Base-by-base conservation (phyloP, 768 basidiomycete genomes). In the Fomitopsis pulvina region DNA sequence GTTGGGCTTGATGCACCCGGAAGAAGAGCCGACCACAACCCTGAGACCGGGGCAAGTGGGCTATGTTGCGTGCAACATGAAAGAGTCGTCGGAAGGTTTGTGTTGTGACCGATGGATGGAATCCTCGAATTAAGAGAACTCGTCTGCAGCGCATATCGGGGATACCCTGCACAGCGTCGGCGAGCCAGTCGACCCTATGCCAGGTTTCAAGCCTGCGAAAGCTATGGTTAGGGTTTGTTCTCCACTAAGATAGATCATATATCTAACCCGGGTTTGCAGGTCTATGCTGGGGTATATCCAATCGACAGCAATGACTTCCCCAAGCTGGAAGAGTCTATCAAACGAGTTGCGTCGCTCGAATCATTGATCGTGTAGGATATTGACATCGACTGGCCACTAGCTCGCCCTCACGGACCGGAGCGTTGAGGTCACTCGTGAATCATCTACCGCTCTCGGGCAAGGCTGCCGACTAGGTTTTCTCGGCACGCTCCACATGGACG, bases 11-110 rank as follows among this genome's bases (percentile, higher is more conserved):
- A 82, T 95, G 77, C 74, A 93, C 63, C 94, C 95, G 3, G 87
- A 91, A 60, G 91, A 95, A 65, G 72, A 83, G n/a, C 75, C 87
- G 11, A 87, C 85, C 0, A 70, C 70, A 10, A 75, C 72, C 48
- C 68, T 92, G 41, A 75, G 76, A 49, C 78, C 87, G 29, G 90
- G 90, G 5, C 90, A 92, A 67, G 91, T 92, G 16, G 89, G 91
- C 14, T 93, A 81, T 60, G 77, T 91, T 50, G 87, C 92, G 1
- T 98, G 95, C 66, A 95, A 93, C 62, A 98, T 99, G 95, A 99
- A 97, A 66, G 87, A 96, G 58, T 88, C 89, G 9, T 81, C 87
- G 12, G 92, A 98, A 74, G 93, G 93, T 92, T 49, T 38, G 62
- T 34, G 16, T 16, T 7, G 4, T 12, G 14, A 6, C 14, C 14